Conservation (phyloP, 768 basidiomycete species). For the Suillus spraguei region DNA sequence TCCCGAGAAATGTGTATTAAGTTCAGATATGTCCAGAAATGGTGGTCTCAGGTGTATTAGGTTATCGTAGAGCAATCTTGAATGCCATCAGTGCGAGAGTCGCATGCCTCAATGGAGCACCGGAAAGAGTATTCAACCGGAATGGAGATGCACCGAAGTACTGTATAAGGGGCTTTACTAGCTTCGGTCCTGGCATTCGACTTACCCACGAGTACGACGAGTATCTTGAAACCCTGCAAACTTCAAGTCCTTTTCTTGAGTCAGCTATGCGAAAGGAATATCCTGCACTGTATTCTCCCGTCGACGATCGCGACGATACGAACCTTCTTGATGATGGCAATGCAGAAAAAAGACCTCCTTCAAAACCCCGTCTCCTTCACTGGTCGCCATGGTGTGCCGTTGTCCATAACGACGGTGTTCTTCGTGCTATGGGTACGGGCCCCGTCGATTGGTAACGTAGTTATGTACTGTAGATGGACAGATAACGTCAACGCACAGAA, state of each 20-base stretch:
- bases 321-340: background rate
- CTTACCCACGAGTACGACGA: background rate
- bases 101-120: too few relatives aligned
- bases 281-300: background rate
- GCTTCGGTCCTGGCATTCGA: background rate
- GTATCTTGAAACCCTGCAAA: background rate
- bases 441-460: background rate
- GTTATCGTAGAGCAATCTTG: too few relatives aligned
- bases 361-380: background rate
- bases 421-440: background rate
- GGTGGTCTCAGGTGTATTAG: too few relatives aligned
- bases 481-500: background rate
- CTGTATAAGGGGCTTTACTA: too few relatives aligned
- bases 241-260: background rate
- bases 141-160: too few relatives aligned
- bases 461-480: background rate
- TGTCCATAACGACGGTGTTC: background rate
- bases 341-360: background rate
- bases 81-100: too few relatives aligned
- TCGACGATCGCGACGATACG: background rate
- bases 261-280: background rate
- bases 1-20: too few relatives aligned
- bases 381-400: background rate
- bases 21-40: too few relatives aligned
- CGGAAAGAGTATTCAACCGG: too few relatives aligned